These are phyloP conservation scores for Cutaneotrichosporon cutaneum DNA, from an alignment of 1,284 basidiomycete genomes.

Conservation along the genomic window DNA sequence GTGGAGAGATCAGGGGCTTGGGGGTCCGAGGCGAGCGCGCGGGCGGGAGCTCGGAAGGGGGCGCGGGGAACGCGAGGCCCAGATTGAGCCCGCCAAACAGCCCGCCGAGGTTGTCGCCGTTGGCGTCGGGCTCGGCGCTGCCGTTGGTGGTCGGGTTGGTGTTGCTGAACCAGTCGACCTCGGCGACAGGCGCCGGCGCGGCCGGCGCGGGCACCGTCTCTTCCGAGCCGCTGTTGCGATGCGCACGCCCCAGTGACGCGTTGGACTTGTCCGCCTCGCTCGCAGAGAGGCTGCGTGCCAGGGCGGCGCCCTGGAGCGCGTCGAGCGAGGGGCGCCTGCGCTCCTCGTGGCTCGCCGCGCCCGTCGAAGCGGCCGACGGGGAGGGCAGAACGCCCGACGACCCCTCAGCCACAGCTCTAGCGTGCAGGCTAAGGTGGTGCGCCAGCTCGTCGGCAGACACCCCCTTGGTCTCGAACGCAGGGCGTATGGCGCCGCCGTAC, in stretches of 20 bases:
- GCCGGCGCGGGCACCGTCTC: neutral
- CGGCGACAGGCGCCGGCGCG: neutral
- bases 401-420: conserved; percentile 12
- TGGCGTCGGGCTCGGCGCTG: neutral
- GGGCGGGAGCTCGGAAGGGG: conserved; percentile 20
- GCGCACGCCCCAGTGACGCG: neutral
- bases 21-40: neutral
- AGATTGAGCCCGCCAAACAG: conserved; percentile 12
- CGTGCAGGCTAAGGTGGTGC: conserved; percentile 27
- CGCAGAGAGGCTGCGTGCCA: conserved; percentile 16
- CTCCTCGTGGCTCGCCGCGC: conserved; percentile 7
- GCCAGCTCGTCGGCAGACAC: conserved; percentile 33
- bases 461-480: conserved; percentile 24
- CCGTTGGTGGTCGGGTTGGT: neutral
- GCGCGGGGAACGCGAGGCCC: conserved; percentile 20
- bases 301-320: conserved; percentile 9
- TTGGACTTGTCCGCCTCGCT: conserved; percentile 1
- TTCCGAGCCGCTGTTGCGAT: conserved; percentile 1
- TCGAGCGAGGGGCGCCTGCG: conserved; percentile 11
- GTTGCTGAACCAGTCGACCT: neutral
- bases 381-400: neutral
- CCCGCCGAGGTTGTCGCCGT: neutral
- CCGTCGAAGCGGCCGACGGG: neutral
- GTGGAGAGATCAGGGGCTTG: too few species aligned
- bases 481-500: conserved; percentile 31